Percentiles rank a stretch among this genome's conserved stretches.
phyloP scores from a whole-genome alignment of 2,329 filamentous ascomycete species.

The Fusarium nodosum region DNA sequence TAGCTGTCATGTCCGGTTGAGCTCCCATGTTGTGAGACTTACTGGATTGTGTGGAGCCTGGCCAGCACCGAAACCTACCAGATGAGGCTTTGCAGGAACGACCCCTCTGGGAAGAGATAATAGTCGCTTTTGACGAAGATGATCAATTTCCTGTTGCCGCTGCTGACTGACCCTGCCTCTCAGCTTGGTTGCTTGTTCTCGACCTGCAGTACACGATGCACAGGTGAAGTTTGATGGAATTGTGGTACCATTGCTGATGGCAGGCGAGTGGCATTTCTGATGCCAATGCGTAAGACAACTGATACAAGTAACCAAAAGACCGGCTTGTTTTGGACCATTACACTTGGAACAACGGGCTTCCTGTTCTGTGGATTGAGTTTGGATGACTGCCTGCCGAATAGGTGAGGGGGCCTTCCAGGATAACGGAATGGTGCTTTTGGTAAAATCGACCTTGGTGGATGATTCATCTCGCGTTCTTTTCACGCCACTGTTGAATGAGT shows the following conservation, averaged over 20 bases:
- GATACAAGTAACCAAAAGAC: constrained; percentile 37
- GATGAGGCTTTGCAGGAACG: constrained; percentile 53
- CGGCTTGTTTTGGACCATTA: constrained; percentile 12
- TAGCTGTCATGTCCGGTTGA: constrained; percentile 2
- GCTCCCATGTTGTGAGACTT: constrained; percentile 34
- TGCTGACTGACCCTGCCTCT: constrained; percentile 35
- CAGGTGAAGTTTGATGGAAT: constrained; percentile 37
- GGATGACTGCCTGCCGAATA: constrained; percentile 2
- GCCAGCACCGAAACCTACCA: constrained; percentile 57
- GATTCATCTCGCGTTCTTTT: constrained; percentile 52
- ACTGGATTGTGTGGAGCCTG: constrained; percentile 54
- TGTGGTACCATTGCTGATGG: constrained; percentile 12
- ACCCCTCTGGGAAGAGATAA: constrained; percentile 52
- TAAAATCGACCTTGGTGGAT: constrained; percentile 49
- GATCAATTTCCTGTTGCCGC: constrained; percentile 50
- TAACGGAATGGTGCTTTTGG: constrained; percentile 52
- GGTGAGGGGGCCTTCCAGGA: constrained; percentile 31
- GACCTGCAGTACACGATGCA: constrained; percentile 32
- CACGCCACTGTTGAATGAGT: constrained; percentile 22
- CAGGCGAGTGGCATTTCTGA: constrained; percentile 42
- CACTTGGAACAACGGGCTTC: constrained; percentile 40
- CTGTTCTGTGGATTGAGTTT: constrained; percentile 3
- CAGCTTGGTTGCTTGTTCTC: constrained; percentile 22
- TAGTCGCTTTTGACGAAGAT: constrained; percentile 52
- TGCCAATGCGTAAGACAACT: constrained; percentile 48